Evolutionary conservation across 1,284 basidiomycete genomes (phyloP).

Genomic region (Agaricales sp.): DNA sequence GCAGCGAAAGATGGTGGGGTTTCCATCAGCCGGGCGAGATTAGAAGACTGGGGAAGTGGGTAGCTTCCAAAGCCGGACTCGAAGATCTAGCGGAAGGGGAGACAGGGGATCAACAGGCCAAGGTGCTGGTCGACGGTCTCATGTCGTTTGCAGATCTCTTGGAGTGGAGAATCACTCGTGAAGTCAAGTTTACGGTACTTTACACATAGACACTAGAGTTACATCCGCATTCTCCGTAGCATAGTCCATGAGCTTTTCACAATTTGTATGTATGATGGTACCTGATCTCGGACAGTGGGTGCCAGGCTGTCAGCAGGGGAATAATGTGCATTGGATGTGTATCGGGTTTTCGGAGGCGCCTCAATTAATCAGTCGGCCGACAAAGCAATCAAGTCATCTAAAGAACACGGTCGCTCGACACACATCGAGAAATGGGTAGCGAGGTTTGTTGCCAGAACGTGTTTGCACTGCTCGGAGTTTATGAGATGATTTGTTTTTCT

Average conservation of each 20-base stretch:
- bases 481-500: neutral
- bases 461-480: slow-evolving; percentile 52
- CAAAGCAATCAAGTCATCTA: slow-evolving; percentile 34
- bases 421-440: slow-evolving; percentile 42
- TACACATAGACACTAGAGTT: no score
- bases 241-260: slow-evolving; percentile 6
- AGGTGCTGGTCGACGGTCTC: neutral
- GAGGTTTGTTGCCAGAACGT: slow-evolving; percentile 55
- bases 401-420: slow-evolving; percentile 33
- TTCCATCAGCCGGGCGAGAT: slow-evolving; percentile 59
- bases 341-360: no score
- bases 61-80: slow-evolving; percentile 39
- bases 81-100: slow-evolving; percentile 20
- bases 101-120: neutral
- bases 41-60: slow-evolving; percentile 53
- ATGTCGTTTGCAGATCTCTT: neutral
- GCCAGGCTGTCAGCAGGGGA: no score
- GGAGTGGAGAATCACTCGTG: neutral
- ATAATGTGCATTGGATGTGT: no score
- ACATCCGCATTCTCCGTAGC: no score
- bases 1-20: slow-evolving; percentile 55
- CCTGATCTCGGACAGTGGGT: no score
- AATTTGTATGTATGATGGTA: no score
- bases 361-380: no score
- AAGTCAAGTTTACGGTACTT: no score